Evolutionary conservation across 371 early-diverging fungal genomes (phyloP), one percentile per base, ranked within the genome.

Genomic region (Dinochytrium kinnereticum): DNA sequence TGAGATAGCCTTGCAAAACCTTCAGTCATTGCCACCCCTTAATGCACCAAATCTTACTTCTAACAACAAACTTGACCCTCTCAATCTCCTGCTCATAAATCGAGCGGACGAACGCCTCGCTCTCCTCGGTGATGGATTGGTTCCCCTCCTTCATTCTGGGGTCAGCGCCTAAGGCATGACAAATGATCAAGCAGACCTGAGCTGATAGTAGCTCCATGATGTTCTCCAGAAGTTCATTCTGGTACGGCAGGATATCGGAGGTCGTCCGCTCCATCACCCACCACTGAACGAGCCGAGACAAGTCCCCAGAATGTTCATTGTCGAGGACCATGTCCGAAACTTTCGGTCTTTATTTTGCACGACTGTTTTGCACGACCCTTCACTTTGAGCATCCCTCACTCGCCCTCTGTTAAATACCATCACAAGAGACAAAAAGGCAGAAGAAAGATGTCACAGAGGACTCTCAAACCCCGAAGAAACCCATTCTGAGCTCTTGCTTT

Each of bases 71-170:
- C 77, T 91, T 92, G 49, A 94, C 85, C 15, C 95, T 85, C 77
- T 95, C 95, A 33, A 94, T 86, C 76, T 95, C 96, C 50, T 91
- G 92, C 72, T 91, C 89, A 66, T 90, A 89, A 17, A 95, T 69
- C 75, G 91, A 90, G 21, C 85, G 84, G 0, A 88, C 76, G 55
- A 93, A 81, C 34, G 77, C 76, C 10, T 61, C 61, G 24, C 26
- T 53, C n/a, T 53, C 55, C 26, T 53, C 55, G 24, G 10, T 53
- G 26, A 53, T 5, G 10, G 26, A 13, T 61, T 61, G 61, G 17
- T 34, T 31, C 37, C 37, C 61, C 26, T 61, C 61, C 37, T 61
- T 13, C n/a, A n/a, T n/a, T n/a, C n/a, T n/a, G n/a, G n/a, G n/a
- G n/a, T n/a, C n/a, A n/a, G n/a, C n/a, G n/a, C 57, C 57, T 26